Base-by-base conservation (phyloP, 495 filamentous ascomycete species). In the Hypoxylon lenormandii region DNA sequence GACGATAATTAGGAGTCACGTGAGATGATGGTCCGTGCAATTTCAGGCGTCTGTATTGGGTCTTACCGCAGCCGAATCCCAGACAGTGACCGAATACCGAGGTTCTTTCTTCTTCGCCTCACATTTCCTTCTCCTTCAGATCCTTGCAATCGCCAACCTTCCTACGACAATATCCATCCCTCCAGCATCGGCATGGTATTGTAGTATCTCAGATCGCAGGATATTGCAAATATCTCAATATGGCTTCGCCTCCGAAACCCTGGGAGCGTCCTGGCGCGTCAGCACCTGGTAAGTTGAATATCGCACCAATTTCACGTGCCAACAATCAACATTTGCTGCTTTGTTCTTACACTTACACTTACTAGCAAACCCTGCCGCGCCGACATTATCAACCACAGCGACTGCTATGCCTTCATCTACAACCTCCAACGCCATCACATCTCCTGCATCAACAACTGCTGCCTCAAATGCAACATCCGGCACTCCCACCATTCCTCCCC, bases 231-330 rank as follows among this genome's bases (percentile, higher is more conserved):
- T 43, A 21, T 49, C 30, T 63, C 42, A 33, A 43, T 59, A 84
- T 84, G 82, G 86, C 88, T 68, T 94, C 94, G 80, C 94, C 94
- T 71, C 94, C 94, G 36, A 98, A 98, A 80, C 94, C 94, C 16
- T 98, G 94, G 94, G 94, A 98, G 80, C 87, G 88, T 77, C 85
- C 87, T 59, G 90, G 92, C 77, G 86, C 87, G 47, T 77, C 80
- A 53, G 76, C 84, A 82, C 77, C 77, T 70, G 79, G 82, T 88
- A 76, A 49, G 77, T 74, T 64, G 15, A 18, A 16, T 23, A 11
- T 21, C 36, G 38, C 36, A 36, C 23, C 6, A 56, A 52, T 38
- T 48, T 66, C 62, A 48, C 58, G 60, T 64, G 54, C 58, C 23
- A 63, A 72, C 72, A 76, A 66, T 61, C 72, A 15, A 53, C 10